Percentiles rank a stretch among this genome's conserved stretches.
Evolutionary conservation across 805 yeast species (phyloP).

Genomic region (Zygosaccharomyces bisporus): DNA sequence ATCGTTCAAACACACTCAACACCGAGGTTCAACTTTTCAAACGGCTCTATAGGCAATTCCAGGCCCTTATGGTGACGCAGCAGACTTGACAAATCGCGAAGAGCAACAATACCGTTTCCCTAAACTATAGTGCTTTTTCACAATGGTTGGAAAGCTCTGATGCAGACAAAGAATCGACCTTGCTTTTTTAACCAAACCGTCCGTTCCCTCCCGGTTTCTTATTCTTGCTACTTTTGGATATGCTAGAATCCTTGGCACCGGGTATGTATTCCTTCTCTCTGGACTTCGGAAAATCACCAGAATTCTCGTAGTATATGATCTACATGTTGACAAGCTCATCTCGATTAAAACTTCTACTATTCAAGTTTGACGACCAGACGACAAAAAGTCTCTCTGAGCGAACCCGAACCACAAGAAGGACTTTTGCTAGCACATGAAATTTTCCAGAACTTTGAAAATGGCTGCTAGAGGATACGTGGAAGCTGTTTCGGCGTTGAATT

Average conservation of each 20-base stretch:
- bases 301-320: not conserved
- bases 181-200: not conserved
- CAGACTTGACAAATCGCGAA: not conserved
- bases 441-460: constrained; percentile 22
- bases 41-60: not conserved
- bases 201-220: not conserved
- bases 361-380: too few relatives aligned
- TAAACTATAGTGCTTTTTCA: not conserved
- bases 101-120: not conserved
- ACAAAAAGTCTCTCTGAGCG: too few relatives aligned
- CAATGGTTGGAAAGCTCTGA: not conserved
- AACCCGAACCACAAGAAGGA: not conserved
- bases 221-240: not conserved
- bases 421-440: constrained; percentile 16
- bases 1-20: not conserved
- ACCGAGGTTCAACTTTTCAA: not conserved
- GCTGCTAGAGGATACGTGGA: constrained; percentile 44
- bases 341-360: not conserved
- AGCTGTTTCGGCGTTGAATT: constrained; percentile 80
- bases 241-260: not conserved
- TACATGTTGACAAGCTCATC: not conserved
- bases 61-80: not conserved
- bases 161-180: not conserved
- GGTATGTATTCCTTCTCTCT: not conserved
- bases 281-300: not conserved